These are phyloP conservation scores for Talaromyces proteolyticus DNA, from an alignment of 495 filamentous ascomycete species.

Conservation along the genomic window DNA sequence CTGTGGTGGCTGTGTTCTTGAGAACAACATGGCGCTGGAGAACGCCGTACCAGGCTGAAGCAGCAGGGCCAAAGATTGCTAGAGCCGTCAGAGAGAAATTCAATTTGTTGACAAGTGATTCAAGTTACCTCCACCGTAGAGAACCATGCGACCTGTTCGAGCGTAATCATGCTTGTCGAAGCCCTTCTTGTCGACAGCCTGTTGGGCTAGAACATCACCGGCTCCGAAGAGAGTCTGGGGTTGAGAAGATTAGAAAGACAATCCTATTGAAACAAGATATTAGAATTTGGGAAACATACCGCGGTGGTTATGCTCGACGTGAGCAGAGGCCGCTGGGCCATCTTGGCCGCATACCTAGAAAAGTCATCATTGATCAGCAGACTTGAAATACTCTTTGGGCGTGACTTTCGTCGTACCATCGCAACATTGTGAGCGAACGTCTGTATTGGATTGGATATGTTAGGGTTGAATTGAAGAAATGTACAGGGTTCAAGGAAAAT, in stretches of 20 bases:
- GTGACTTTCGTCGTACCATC: too few relatives aligned
- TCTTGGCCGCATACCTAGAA: conserved; percentile 79
- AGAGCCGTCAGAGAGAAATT: conserved; percentile 11
- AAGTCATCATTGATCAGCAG: conserved; percentile 4
- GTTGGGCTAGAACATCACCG: conserved; percentile 89
- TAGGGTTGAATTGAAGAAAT: too few relatives aligned
- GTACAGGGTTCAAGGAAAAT: too few relatives aligned
- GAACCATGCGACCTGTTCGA: conserved; percentile 82
- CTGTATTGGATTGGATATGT: background rate
- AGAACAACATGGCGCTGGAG: conserved; percentile 66
- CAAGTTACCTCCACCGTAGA: conserved; percentile 79
- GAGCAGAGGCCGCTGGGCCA: conserved; percentile 75
- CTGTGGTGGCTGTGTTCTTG: conserved; percentile 59
- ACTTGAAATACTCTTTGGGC: too few relatives aligned
- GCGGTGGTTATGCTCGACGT: conserved; percentile 85
- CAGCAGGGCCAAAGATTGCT: conserved; percentile 89
- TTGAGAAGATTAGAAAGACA: too few relatives aligned
- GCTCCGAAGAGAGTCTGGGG: conserved; percentile 79
- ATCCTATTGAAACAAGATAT: conserved; percentile 8
- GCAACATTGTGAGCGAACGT: conserved; percentile 27
- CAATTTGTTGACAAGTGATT: background rate
- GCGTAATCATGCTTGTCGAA: conserved; percentile 71
- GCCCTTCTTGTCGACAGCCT: conserved; percentile 80
- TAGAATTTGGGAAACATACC: conserved; percentile 27
- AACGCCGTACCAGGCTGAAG: conserved; percentile 83